Base-by-base conservation (phyloP, 768 basidiomycete species). In the Russula ochroleuca region DNA sequence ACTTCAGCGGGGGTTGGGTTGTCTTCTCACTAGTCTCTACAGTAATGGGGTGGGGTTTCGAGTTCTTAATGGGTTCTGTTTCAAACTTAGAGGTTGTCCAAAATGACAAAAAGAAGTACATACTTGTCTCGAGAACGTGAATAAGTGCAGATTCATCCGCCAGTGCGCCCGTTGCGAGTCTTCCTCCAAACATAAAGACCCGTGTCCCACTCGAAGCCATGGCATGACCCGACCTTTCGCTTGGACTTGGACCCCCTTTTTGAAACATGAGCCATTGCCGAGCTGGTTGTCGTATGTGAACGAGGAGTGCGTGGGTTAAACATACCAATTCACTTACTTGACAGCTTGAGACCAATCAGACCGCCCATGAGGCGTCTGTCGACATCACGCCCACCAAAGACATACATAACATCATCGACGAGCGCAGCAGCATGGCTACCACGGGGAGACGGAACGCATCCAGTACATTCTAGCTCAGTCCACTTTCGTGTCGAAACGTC, bases 181-280 rank as follows among this genome's bases (percentile, higher is more conserved):
- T 96, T n/a, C 96, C 97, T 47, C 97, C 97, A 15, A 99, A 81
- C 5, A 99, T 94, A 69, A 92, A 92, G 5, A 99, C 91, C 66
- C 87, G 84, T 55, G 86, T 83, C 37, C 92, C 93, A 72, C 90
- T 87, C 13, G 92, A 86, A 8, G 95, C 93, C 94, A 99, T 96
- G 19, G 96, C 92, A 75, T 99, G 97, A 2, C 97, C 97, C 10
- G 92, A 94, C 55, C 97, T 83, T 2, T 93, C 92, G 47, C 81
- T 86, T 0, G 97, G 97, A 17, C 92, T 84, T 17, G 96, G 95
- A 0, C 97, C 97, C 97, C 98, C 98, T 72, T 98, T 97, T 75
- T 98, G 94, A 80, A 98, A 98, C 93, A 94, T 98, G 77, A 94
- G 98, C 97, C 97, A 98, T 69, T 95, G 83, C 71, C 93, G 92